Base-by-base conservation (phyloP, 2,329 filamentous ascomycete species). In the Botrytis deweyae region DNA sequence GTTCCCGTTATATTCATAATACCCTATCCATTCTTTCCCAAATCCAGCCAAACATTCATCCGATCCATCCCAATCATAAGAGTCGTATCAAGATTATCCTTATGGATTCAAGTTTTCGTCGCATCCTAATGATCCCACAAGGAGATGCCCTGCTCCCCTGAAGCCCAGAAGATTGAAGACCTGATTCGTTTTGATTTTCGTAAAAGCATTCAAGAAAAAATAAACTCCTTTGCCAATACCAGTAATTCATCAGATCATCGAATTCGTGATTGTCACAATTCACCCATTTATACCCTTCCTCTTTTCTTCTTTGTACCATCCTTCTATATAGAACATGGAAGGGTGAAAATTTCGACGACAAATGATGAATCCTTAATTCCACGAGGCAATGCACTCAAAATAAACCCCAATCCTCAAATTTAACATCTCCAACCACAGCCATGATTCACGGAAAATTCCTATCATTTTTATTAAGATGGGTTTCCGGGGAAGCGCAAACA, bases 161-260 rank as follows among this genome's bases (percentile, higher is more conserved):
- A 64, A 65, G 69, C 59, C 69, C 44, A 65, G 59, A 52, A 29
- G 58, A 40, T 52, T 36, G 25, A 40, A 55, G 29, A 42, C 36
- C 49, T 52, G n/a, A 68, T 58, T 42, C 49, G 29, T 68, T 58
- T 42, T 58, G 36, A 42, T 68, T 68, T 68, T 68, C n/a, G 36
- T 68, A 58, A 68, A 68, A 68, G 49, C 66, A 68, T 68, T 38
- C 46, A 68, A 58, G 66, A 67, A 44, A n/a, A 68, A 58, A 58
- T 7, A 68, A 71, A 71, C 59, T 65, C 69, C 69, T 25, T 65
- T 71, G 42, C 69, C 38, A 52, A 25, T 52, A 44, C 55, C 58
- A 58, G 65, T 52, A 55, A 58, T 40, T 71, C 69, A 71, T 70
- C 68, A 70, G 16, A 70, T 70, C 58, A 46, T 71, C 58, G 59